Evolutionary conservation across 2,329 filamentous ascomycete genomes (phyloP).

Genomic region (Fusarium coffeatum): DNA sequence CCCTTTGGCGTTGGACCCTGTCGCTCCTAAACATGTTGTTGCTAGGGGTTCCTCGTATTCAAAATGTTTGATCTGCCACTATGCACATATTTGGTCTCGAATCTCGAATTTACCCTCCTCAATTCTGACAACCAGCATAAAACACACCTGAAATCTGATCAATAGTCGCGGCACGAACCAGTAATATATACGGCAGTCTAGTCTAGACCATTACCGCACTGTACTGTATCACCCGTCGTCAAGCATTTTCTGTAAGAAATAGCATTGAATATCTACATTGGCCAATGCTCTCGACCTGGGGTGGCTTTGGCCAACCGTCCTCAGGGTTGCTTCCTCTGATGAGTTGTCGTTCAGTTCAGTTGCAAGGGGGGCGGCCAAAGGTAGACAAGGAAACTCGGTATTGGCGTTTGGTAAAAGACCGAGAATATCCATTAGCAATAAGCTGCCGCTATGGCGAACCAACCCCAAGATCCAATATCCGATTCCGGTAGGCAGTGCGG

Average conservation of each 20-base stretch:
- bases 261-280: constrained; percentile 32
- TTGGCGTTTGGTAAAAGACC: constrained; percentile 25
- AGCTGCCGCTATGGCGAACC: constrained; percentile 35
- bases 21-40: constrained; percentile 17
- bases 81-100: constrained; percentile 10
- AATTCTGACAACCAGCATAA: constrained; percentile 22
- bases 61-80: constrained; percentile 31
- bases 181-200: background rate
- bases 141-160: constrained; percentile 28
- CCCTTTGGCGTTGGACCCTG: constrained; percentile 11
- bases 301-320: constrained; percentile 38
- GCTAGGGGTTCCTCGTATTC: constrained; percentile 30
- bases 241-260: constrained; percentile 15
- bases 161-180: constrained; percentile 19
- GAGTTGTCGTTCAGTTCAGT: constrained; percentile 3
- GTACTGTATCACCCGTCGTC: background rate
- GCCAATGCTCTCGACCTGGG: constrained; percentile 30
- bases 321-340: constrained; percentile 29
- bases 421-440: constrained; percentile 31
- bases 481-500: constrained; percentile 20
- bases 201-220: background rate
- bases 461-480: constrained; percentile 13
- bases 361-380: constrained; percentile 14
- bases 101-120: constrained; percentile 20
- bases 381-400: constrained; percentile 22